Percentiles rank a stretch among this genome's conserved stretches.
Evolutionary conservation across 1,284 basidiomycete genomes (phyloP).

Genomic region (Trametes versicolor): DNA sequence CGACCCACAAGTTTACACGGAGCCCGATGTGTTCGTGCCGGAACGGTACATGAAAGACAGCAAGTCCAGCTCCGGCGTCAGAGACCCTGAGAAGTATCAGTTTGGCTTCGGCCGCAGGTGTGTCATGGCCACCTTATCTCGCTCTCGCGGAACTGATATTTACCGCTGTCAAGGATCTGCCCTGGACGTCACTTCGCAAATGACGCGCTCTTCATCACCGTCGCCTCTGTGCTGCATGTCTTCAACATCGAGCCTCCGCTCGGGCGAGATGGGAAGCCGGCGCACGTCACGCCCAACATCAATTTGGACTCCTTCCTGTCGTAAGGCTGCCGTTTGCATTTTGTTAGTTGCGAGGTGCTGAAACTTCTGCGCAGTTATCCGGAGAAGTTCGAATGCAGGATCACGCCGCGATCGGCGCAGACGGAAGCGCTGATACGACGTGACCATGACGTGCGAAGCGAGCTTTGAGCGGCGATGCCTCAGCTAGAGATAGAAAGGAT

Average conservation of each 20-base stretch:
- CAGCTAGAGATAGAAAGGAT: no score
- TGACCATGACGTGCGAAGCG: neutral
- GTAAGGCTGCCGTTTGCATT: neutral
- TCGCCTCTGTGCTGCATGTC: conserved; percentile 32
- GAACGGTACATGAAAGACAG: conserved; percentile 30
- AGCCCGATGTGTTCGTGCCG: conserved; percentile 39
- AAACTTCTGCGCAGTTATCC: no score
- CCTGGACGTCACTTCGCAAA: conserved; percentile 34
- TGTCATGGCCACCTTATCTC: neutral
- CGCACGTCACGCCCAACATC: conserved; percentile 8
- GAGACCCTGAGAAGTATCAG: conserved; percentile 18
- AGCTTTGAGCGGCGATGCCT: neutral
- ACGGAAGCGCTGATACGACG: no score
- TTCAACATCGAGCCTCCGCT: conserved; percentile 33
- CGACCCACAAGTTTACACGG: conserved; percentile 33
- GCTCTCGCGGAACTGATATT: no score
- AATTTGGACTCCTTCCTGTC: conserved; percentile 10
- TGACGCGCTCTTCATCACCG: conserved; percentile 33
- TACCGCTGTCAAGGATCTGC: conserved; percentile 23
- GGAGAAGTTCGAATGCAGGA: no score
- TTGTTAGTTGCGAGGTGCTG: no score
- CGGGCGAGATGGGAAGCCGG: conserved; percentile 23
- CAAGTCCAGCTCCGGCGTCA: neutral
- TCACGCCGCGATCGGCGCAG: no score
- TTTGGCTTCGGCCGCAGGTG: conserved; percentile 33